Percentiles rank a stretch among this genome's conserved stretches.
These are phyloP conservation scores for Chlorella sp. DNA, from an alignment of 139 green algal genomes.

Conservation along the genomic window DNA sequence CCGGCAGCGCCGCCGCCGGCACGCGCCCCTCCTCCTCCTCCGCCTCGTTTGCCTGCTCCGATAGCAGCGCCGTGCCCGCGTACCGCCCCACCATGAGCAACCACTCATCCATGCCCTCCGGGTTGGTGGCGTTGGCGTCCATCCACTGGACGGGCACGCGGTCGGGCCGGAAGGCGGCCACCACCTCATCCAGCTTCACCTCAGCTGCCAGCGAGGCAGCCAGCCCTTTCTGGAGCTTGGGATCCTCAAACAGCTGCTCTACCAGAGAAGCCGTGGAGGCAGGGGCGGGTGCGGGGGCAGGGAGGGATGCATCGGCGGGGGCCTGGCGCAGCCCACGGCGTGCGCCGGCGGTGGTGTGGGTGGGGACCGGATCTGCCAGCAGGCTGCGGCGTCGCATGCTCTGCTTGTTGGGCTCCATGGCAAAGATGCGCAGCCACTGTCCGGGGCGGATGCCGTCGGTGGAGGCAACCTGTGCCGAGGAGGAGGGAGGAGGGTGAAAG, in stretches of 20 bases:
- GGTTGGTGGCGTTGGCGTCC: slow-evolving; percentile 20
- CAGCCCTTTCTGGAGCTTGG: background rate
- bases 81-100: slow-evolving; percentile 11
- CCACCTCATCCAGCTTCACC: background rate
- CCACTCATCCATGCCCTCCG: background rate
- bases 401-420: background rate
- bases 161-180: background rate
- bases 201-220: background rate
- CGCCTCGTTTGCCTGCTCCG: background rate
- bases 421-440: slow-evolving; percentile 27
- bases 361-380: background rate
- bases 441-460: background rate
- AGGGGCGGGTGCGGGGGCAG: background rate
- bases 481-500: too few species aligned
- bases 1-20: background rate
- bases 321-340: background rate
- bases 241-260: background rate
- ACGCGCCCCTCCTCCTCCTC: background rate
- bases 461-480: slow-evolving; percentile 12
- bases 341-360: background rate
- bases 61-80: background rate
- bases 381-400: slow-evolving; percentile 3
- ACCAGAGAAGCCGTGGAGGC: background rate
- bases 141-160: slow-evolving; percentile 8
- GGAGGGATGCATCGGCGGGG: too few species aligned